phyloP scores from a whole-genome alignment of 2,329 filamentous ascomycete species.

The Fusarium sp. region DNA sequence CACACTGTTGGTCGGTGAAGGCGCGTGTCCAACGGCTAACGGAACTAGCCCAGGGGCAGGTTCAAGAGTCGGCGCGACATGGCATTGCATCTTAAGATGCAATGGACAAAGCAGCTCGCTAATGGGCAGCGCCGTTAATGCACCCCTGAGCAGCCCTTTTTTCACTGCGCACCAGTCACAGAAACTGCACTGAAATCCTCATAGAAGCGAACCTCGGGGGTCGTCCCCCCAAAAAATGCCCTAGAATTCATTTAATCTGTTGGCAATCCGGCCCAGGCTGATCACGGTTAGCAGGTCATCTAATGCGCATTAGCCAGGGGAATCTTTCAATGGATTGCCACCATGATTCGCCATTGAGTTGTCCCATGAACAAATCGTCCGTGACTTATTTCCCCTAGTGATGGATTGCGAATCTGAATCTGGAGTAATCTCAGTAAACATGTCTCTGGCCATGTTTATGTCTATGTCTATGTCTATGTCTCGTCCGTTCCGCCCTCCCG shows the following conservation, averaged over 20 bases:
- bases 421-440: slow-evolving; percentile 14
- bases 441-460: slow-evolving; percentile 29
- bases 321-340: slow-evolving; percentile 12
- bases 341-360: background rate
- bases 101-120: slow-evolving; percentile 19
- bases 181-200: slow-evolving; percentile 3
- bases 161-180: no score
- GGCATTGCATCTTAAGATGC: slow-evolving; percentile 26
- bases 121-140: slow-evolving; percentile 33
- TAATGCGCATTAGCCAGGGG: slow-evolving; percentile 28
- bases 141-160: slow-evolving; percentile 13
- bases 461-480: no score
- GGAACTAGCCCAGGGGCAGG: slow-evolving; percentile 27
- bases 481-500: slow-evolving; percentile 17
- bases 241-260: slow-evolving; percentile 8
- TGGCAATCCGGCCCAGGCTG: slow-evolving; percentile 24
- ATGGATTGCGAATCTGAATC: slow-evolving; percentile 21
- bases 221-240: background rate
- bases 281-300: slow-evolving; percentile 38
- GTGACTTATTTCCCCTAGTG: slow-evolving; percentile 20
- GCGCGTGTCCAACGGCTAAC: slow-evolving; percentile 37
- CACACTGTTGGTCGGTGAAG: slow-evolving; percentile 37
- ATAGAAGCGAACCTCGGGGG: slow-evolving; percentile 10
- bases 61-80: slow-evolving; percentile 11
- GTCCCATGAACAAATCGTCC: slow-evolving; percentile 5